Evolutionary conservation across 768 basidiomycete species (phyloP), one percentile per base, ranked within the genome.

Genomic region (Auriscalpium vulgare): DNA sequence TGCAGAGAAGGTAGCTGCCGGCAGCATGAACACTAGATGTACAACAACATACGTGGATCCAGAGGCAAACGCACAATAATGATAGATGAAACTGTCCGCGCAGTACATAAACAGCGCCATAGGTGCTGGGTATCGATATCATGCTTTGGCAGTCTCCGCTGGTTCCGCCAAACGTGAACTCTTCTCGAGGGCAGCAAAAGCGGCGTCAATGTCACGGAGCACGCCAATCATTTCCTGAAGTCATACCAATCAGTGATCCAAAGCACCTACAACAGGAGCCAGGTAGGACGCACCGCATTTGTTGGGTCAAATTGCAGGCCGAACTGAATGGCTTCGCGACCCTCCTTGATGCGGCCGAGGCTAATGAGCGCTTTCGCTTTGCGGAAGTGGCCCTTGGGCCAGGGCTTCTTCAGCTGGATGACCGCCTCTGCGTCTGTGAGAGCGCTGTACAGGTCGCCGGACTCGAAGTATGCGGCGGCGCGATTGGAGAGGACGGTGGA

Each of bases 361-460:
- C 81, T 91, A 2, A 89, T 74, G 45, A 99, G 74, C 0, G 95
- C 92, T 67, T 91, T 92, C 2, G 91, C 89, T 67, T 89, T 94
- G 56, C 97, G 79, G 77, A 97, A 97, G 69, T 97, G 91, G 0
- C 94, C 97, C 67, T 98, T 99, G 64, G 88, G 82, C 95, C 95
- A 98, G 47, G 83, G 84, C 55, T 85, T 77, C 65, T 92, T 88
- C 51, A 97, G 73, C 60, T 81, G 71, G 44, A 97, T 86, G 65
- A 97, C 93, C 2, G 85, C 84, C 55, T 98, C 94, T 0, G 97
- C 94, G 66, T 99, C 97, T 29, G 84, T 84, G 8, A 95, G 72
- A 4, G 93, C 87, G 21, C 81, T 79, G 51, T 91, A 76, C 62
- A 75, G 86, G 69, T 95, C 91, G 10, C 81, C 82, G 13, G 81